Evolutionary conservation across 2,329 filamentous ascomycete species (phyloP), one percentile per base, ranked within the genome.

Genomic region (Exophiala mesophila): DNA sequence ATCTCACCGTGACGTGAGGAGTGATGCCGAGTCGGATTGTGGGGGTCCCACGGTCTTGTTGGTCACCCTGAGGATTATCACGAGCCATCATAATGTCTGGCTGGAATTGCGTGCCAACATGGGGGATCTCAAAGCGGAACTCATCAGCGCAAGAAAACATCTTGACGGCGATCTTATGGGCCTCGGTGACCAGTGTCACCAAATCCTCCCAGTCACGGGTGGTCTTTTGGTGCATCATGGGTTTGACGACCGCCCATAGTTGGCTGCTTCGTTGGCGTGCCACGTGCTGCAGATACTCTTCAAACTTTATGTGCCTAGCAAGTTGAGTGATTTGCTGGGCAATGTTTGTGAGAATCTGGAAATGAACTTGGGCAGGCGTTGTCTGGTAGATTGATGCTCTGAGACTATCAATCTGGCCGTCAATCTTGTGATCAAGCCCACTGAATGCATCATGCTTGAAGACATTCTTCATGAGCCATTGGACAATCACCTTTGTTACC

Each of bases 401-500:
- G 26, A 40, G 3, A 19, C 20, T 19, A 17, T 43, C 39, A 26
- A 54, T 45, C 28, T 26, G 16, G 3, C 37, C 17, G 35, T 54
- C 52, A 24, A 43, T 36, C 9, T 49, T 29, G 12, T 13, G 6
- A 30, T 52, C 43, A 17, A 54, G 41, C 3, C 52, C 52, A 23
- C 34, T 29, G 29, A 54, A 54, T 28, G 40, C 18, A 30, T 45
- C 42, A 18, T 44, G 39, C 35, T 36, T 46, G 15, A 52, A 45
- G 9, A 53, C 35, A 13, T 38, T 37, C 20, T 36, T 39, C n/a
- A 44, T 34, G 8, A 54, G 33, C 39, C 42, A 52, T 16, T 48
- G 46, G 13, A 52, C 15, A 10, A 54, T 50, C 35, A 54, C 20
- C 39, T 52, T 54, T 31, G 42, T 38, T 6, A 53, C 43, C n/a